Conservation (phyloP, 148 eudicot genomes). For the Amaranthus hypochondriacus region DNA sequence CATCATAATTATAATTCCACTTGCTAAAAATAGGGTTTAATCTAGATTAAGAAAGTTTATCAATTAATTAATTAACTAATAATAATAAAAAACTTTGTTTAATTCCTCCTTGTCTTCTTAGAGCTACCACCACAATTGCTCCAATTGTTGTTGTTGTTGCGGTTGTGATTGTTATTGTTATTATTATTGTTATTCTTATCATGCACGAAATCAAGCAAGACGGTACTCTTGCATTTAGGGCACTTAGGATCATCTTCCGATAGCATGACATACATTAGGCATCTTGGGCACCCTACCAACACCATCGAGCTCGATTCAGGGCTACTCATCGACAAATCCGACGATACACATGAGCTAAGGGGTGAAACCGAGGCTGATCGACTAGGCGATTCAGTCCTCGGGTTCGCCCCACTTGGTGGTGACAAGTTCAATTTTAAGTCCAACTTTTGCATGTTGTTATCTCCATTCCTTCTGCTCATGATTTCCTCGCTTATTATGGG, state of each 20-base stretch:
- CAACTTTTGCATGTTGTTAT: conserved; percentile 23
- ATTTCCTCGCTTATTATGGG: background rate
- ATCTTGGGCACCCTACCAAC: conserved; percentile 67
- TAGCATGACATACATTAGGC: conserved; percentile 72
- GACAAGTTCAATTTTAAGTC: conserved; percentile 63
- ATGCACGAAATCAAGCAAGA: conserved; percentile 51
- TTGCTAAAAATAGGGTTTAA: conserved; percentile 6
- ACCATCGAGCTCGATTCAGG: conserved; percentile 59
- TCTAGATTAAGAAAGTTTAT: too few species aligned
- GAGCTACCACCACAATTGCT: conserved; percentile 5
- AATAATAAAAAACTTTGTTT: background rate
- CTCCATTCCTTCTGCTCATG: too few species aligned
- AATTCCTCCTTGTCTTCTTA: conserved; percentile 32
- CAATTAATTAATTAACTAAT: too few species aligned
- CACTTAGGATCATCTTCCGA: conserved; percentile 60
- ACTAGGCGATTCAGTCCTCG: conserved; percentile 29
- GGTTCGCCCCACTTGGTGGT: conserved; percentile 32
- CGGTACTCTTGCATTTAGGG: conserved; percentile 73
- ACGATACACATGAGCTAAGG: conserved; percentile 61
- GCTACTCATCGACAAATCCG: conserved; percentile 40
- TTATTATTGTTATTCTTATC: conserved; percentile 16
- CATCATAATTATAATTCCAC: background rate
- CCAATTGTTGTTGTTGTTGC: background rate
- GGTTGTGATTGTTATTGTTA: background rate
- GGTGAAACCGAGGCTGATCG: conserved; percentile 47